Percentiles rank a stretch among this genome's conserved stretches.
These are phyloP conservation scores for Nicotiana attenuata DNA, from an alignment of 257 asterid genomes.

Conservation along the genomic window DNA sequence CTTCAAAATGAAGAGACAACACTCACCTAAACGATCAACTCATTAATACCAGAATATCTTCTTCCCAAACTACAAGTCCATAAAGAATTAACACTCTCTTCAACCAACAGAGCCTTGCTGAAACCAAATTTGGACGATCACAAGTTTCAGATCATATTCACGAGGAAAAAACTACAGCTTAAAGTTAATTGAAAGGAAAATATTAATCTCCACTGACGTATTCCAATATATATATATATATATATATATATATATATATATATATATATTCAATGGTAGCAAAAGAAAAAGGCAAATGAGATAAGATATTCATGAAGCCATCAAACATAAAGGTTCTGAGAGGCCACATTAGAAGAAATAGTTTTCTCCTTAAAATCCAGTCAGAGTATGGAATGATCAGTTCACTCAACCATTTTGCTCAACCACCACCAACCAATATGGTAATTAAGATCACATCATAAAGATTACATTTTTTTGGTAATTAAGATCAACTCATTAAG, in stretches of 20 bases:
- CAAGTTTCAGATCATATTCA: slow-evolving; percentile 11
- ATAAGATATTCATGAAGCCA: neutral
- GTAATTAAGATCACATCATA: neutral
- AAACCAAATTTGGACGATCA: neutral
- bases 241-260: no score
- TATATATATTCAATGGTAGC: neutral
- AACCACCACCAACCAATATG: neutral
- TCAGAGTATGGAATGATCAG: neutral
- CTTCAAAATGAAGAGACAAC: neutral
- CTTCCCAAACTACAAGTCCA: neutral
- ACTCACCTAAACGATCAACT: neutral
- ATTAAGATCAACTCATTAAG: neutral
- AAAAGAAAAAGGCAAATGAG: neutral
- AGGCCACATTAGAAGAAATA: neutral
- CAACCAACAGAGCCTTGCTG: slow-evolving; percentile 1
- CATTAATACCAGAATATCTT: neutral
- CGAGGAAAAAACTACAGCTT: neutral
- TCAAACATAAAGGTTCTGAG: neutral
- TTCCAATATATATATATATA: no score
- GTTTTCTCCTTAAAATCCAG: neutral
- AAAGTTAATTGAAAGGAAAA: neutral
- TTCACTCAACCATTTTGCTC: neutral
- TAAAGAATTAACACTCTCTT: neutral
- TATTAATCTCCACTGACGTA: neutral
- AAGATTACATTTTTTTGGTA: neutral